Conservation (phyloP, 768 basidiomycete species). For the Candolleomyces aberdarensis region DNA sequence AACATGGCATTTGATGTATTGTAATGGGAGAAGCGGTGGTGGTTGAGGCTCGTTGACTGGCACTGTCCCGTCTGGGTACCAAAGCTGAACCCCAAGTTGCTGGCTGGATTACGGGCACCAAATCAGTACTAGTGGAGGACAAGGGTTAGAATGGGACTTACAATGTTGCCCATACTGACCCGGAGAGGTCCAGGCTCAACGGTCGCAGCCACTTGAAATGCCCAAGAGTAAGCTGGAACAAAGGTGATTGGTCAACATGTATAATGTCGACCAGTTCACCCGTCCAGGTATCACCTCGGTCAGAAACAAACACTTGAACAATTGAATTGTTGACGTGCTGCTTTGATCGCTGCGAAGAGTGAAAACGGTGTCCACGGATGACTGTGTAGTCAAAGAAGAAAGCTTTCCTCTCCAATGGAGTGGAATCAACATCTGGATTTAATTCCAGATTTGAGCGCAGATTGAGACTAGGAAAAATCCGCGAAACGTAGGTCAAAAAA, state of each 20-base stretch:
- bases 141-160: too few relatives aligned
- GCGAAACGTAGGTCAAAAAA: too few relatives aligned
- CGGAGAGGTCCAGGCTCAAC: background rate
- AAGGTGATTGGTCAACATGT: background rate
- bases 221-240: background rate
- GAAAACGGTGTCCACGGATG: background rate
- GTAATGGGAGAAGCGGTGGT: too few relatives aligned
- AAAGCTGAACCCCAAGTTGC: too few relatives aligned
- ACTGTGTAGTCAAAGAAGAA: background rate
- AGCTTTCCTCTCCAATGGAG: background rate
- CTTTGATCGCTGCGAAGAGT: background rate
- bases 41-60: too few relatives aligned
- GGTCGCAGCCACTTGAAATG: background rate
- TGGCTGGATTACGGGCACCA: too few relatives aligned
- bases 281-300: constrained; percentile 1
- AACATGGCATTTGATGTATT: too few relatives aligned
- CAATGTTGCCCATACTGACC: background rate
- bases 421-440: background rate
- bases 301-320: background rate
- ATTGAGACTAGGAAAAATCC: too few relatives aligned
- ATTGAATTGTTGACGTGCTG: background rate
- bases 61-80: too few relatives aligned
- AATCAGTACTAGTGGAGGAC: too few relatives aligned
- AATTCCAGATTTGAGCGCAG: background rate
- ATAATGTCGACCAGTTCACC: constrained; percentile 8